phyloP scores from a whole-genome alignment of 2,329 filamentous ascomycete species.

The Cercospora zeina region DNA sequence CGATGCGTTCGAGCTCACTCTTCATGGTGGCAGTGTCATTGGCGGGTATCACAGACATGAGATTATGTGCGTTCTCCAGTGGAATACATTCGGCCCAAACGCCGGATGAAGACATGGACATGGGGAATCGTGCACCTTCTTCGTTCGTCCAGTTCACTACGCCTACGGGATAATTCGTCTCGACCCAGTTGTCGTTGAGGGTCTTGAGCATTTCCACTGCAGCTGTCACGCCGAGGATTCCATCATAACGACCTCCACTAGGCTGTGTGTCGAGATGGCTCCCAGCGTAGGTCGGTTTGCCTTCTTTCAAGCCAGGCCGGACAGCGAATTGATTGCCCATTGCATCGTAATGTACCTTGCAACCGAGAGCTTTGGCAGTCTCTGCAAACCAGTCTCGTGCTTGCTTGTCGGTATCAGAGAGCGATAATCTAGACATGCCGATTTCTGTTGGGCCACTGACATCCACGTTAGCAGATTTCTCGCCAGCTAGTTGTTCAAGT shows the following conservation, averaged over 20 bases:
- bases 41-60: conserved; percentile 60
- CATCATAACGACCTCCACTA: conserved; percentile 69
- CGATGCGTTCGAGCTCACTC: conserved; percentile 69
- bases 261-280: conserved; percentile 59
- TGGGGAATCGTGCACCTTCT: conserved; percentile 77
- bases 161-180: conserved; percentile 70
- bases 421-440: conserved; percentile 73
- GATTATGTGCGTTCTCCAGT: conserved; percentile 60
- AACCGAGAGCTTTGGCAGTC: conserved; percentile 63
- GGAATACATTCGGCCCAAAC: conserved; percentile 73
- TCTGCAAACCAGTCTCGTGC: conserved; percentile 74
- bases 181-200: conserved; percentile 65
- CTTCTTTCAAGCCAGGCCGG: conserved; percentile 61
- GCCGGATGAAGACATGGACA: conserved; percentile 71
- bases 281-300: conserved; percentile 44
- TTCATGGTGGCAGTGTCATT: conserved; percentile 63
- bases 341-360: conserved; percentile 65
- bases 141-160: conserved; percentile 82
- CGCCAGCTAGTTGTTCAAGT: not conserved
- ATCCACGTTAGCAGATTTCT: conserved; percentile 18
- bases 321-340: conserved; percentile 83
- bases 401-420: conserved; percentile 69
- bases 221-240: conserved; percentile 71
- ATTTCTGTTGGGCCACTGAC: conserved; percentile 57
- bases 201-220: conserved; percentile 71